Base-by-base conservation (phyloP, 768 basidiomycete genomes). In the Phlegmacium glaucopus region DNA sequence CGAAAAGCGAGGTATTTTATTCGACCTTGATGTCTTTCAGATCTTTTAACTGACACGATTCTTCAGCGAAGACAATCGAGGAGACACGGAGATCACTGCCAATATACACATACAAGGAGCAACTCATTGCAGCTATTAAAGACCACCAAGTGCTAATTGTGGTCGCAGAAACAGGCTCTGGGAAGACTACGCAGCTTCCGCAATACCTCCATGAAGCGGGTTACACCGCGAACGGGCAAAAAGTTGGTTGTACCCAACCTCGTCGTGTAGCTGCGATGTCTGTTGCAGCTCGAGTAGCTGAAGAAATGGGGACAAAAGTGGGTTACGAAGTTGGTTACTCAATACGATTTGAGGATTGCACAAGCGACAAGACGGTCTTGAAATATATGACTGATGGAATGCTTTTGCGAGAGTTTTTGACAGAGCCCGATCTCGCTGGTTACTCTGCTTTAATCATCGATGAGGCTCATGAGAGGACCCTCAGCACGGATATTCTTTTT, bases 361-460 rank as follows among this genome's bases (percentile, higher is more conserved):
- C 96, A 15, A 96, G 92, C 72, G 94, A 98, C 75, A 97, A 96
- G 74, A 99, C 96, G 4, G 87, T 94, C 37, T 75, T 99, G 61
- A 98, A 99, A 69, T 99, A 99, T 69, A 96, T 99, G 96, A 99
- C 96, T 37, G 96, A 99, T 61, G 96, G 96, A 28, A 98, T 99
- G 96, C 76, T 99, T 22, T 71, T 98, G 38, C 80, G 96, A 60
- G 94, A 98, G 67, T 98, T 98, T 68, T 70, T 99, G 60, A 98
- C 96, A 9, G 96, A 99, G 65, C 96, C 96, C 0, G 92, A 94
- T 70, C 69, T 99, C 45, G 95, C 92, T 11, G 91, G 91, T 4
- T 99, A 98, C 64, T 86, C 93, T 39, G 91, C 87, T 26, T 71
- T 99, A 59, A 94, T 99, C 59, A 98, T 99, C 59, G 96, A 99